Percentiles rank a stretch among this genome's conserved stretches.
phyloP scores from a whole-genome alignment of 2,329 filamentous ascomycete species.

The Epichloe glyceriae region DNA sequence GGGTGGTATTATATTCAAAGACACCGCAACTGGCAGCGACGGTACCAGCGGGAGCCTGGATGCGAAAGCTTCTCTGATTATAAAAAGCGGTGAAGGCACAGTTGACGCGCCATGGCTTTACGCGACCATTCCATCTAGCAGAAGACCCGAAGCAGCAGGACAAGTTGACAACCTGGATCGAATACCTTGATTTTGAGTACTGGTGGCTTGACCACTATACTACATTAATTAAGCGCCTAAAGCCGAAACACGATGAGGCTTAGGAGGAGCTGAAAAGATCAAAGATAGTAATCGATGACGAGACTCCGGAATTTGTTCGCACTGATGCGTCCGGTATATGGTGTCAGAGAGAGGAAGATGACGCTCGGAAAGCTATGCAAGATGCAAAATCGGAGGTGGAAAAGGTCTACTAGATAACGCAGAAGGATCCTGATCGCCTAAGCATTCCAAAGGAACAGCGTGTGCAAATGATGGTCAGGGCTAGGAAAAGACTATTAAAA shows the following conservation, averaged over 20 bases:
- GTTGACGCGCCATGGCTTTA: slow-evolving; percentile 17
- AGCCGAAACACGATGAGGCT: slow-evolving; percentile 15
- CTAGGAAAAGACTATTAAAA: not conserved
- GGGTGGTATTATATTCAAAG: slow-evolving; percentile 5
- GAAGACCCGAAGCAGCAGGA: slow-evolving; percentile 18
- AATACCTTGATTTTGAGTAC: slow-evolving; percentile 21
- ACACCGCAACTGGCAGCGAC: slow-evolving; percentile 5
- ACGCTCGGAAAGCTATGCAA: not conserved
- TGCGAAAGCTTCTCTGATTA: slow-evolving; percentile 14
- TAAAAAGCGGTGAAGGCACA: slow-evolving; percentile 12
- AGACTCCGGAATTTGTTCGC: slow-evolving; percentile 8
- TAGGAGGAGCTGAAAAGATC: slow-evolving; percentile 18
- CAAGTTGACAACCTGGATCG: slow-evolving; percentile 25
- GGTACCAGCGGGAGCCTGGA: slow-evolving; percentile 5
- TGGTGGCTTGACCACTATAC: slow-evolving; percentile 12
- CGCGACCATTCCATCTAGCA: slow-evolving; percentile 16
- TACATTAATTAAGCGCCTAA: slow-evolving; percentile 9
- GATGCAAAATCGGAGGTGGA: slow-evolving; percentile 1
- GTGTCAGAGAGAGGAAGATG: not conserved
- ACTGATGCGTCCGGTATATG: not conserved
- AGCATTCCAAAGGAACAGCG: slow-evolving; percentile 2
- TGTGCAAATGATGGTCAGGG: slow-evolving; percentile 3
- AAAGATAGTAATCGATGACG: slow-evolving; percentile 12
- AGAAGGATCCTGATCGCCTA: slow-evolving; percentile 2
- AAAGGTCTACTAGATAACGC: slow-evolving; percentile 2